Conservation (phyloP, 768 basidiomycete genomes). For the Kwoniella heveanensis region DNA sequence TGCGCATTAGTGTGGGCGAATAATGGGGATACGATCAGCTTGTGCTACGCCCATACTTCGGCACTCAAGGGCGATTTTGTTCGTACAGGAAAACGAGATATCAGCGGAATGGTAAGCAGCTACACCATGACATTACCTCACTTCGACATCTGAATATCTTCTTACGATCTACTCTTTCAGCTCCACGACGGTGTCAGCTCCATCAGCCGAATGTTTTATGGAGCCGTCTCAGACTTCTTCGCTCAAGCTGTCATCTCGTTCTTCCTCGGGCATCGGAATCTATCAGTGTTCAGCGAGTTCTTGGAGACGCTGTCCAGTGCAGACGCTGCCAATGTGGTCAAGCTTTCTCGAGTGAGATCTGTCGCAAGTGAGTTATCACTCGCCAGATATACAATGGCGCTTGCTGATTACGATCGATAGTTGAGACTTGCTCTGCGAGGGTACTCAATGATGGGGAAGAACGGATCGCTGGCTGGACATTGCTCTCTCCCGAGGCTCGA, state of each 20-base stretch:
- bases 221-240: slow-evolving; percentile 79
- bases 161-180: slow-evolving; percentile 25
- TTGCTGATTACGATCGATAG: slow-evolving; percentile 24
- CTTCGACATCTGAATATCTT: no score
- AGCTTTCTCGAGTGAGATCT: slow-evolving; percentile 82
- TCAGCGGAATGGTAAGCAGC: slow-evolving; percentile 78
- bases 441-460: slow-evolving; percentile 76
- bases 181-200: slow-evolving; percentile 92
- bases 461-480: slow-evolving; percentile 82
- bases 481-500: slow-evolving; percentile 78
- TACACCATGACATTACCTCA: no score
- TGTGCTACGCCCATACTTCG: slow-evolving; percentile 83
- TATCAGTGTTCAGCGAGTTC: slow-evolving; percentile 91
- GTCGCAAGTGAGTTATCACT: slow-evolving; percentile 66
- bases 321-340: slow-evolving; percentile 87
- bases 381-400: background rate
- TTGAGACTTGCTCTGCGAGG: slow-evolving; percentile 80
- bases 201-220: slow-evolving; percentile 66
- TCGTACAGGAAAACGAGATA: slow-evolving; percentile 90
- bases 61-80: slow-evolving; percentile 77
- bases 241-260: slow-evolving; percentile 81
- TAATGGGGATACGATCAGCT: slow-evolving; percentile 92
- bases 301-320: slow-evolving; percentile 80
- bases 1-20: slow-evolving; percentile 84
- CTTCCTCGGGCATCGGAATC: slow-evolving; percentile 64